Conservation (phyloP, 2,329 filamentous ascomycete species). For the Chrysosporium keratinophilum region DNA sequence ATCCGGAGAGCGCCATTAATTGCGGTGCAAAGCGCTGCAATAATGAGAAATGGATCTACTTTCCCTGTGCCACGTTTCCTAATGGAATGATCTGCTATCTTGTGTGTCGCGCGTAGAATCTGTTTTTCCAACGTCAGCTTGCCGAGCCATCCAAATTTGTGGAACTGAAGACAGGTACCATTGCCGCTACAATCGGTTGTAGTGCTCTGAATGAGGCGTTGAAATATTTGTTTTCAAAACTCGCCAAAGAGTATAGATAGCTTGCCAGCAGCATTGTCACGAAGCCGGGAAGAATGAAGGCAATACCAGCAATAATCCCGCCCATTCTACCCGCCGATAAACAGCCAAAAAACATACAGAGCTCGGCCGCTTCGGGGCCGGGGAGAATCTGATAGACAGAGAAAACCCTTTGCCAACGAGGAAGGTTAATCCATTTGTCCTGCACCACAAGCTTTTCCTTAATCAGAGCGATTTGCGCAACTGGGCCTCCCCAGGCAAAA, state of each 20-base stretch:
- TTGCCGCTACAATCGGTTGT: too few species aligned
- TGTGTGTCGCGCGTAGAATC: not conserved
- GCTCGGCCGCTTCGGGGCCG: not conserved
- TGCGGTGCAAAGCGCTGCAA: too few species aligned
- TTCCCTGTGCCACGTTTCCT: not conserved
- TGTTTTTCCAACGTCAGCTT: too few species aligned
- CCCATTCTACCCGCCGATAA: not conserved
- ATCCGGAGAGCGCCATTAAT: too few species aligned
- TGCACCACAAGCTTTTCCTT: not conserved
- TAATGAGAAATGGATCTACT: too few species aligned
- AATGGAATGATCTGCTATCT: not conserved
- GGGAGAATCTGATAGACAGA: constrained; percentile 1
- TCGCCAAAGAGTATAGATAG: not conserved
- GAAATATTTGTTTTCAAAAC: constrained; percentile 1
- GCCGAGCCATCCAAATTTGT: too few species aligned
- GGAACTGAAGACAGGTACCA: too few species aligned
- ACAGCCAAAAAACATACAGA: constrained; percentile 3
- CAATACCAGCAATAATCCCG: not conserved
- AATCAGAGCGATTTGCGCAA: constrained; percentile 3
- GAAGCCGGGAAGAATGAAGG: not conserved
- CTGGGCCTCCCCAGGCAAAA: constrained; percentile 2
- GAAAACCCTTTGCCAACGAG: not conserved
- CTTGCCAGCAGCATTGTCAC: not conserved
- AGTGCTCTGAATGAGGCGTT: not conserved
- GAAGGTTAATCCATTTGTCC: not conserved